phyloP scores from a whole-genome alignment of 495 filamentous ascomycete genomes.

The Hyaloscypha finlandica region DNA sequence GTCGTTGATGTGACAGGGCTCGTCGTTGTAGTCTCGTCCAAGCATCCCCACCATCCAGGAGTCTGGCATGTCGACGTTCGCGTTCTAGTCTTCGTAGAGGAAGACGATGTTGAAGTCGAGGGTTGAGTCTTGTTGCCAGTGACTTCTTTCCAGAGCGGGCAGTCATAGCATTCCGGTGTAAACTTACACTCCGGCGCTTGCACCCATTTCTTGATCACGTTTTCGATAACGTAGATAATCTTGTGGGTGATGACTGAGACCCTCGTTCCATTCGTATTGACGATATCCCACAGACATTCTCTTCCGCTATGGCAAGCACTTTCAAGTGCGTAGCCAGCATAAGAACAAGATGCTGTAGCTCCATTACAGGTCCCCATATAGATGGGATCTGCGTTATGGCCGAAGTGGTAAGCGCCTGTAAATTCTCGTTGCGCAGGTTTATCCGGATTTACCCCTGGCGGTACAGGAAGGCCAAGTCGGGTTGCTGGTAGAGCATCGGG shows the following conservation, averaged over 20 bases:
- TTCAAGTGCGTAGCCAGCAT: slow-evolving; percentile 94
- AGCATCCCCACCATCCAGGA: slow-evolving; percentile 79
- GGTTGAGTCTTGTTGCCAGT: slow-evolving; percentile 81
- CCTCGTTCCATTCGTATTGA: slow-evolving; percentile 86
- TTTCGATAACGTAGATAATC: slow-evolving; percentile 79
- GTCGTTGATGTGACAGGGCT: slow-evolving; percentile 47
- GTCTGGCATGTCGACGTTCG: slow-evolving; percentile 86
- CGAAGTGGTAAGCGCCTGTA: slow-evolving; percentile 89
- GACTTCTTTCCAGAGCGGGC: slow-evolving; percentile 91
- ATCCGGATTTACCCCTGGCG: slow-evolving; percentile 76
- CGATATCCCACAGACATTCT: slow-evolving; percentile 89
- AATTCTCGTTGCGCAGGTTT: slow-evolving; percentile 67
- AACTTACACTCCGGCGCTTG: slow-evolving; percentile 69
- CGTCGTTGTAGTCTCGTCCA: slow-evolving; percentile 60
- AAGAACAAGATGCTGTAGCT: slow-evolving; percentile 81
- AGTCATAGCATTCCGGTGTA: slow-evolving; percentile 83
- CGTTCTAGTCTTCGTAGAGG: slow-evolving; percentile 61
- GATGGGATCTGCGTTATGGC: slow-evolving; percentile 92
- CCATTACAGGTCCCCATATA: slow-evolving; percentile 94
- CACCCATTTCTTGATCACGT: slow-evolving; percentile 83
- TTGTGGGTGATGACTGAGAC: slow-evolving; percentile 83
- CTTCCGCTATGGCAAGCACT: slow-evolving; percentile 85
- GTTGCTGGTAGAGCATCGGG: slow-evolving; percentile 85
- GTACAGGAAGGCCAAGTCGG: slow-evolving; percentile 82
- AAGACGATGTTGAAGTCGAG: slow-evolving; percentile 69